phyloP scores from a whole-genome alignment of 768 basidiomycete species.

The Tylopilus rubrobrunneus region DNA sequence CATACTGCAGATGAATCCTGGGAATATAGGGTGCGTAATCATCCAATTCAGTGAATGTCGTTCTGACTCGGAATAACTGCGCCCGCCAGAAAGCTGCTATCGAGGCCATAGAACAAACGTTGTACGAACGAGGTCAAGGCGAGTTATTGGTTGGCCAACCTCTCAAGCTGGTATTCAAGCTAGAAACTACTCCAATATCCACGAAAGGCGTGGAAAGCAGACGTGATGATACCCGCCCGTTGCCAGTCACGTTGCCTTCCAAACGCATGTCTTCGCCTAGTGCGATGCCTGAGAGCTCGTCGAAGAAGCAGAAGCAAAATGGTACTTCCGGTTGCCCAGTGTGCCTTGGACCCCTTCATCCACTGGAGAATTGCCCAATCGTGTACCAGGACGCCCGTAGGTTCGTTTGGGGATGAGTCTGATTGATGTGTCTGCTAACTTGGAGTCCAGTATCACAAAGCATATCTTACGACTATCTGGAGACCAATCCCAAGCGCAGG shows the following conservation, averaged over 20 bases:
- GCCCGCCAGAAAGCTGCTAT: constrained; percentile 56
- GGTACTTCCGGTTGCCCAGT: constrained; percentile 38
- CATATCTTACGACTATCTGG: constrained; percentile 43
- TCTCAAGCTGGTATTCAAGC: constrained; percentile 46
- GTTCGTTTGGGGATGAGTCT: constrained; percentile 31
- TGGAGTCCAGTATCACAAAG: constrained; percentile 35
- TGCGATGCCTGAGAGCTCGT: constrained; percentile 18
- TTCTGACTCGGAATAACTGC: constrained; percentile 5
- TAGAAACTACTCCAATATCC: constrained; percentile 12
- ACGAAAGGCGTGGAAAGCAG: constrained; percentile 9
- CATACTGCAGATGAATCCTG: constrained; percentile 64
- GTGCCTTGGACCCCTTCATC: constrained; percentile 45
- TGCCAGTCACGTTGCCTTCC: constrained; percentile 18
- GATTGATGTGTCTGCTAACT: constrained; percentile 3
- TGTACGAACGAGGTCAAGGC: constrained; percentile 52
- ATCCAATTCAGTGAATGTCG: neutral
- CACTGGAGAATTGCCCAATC: constrained; percentile 53
- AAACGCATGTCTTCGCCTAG: constrained; percentile 37
- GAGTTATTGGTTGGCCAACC: constrained; percentile 62
- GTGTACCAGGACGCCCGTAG: constrained; percentile 50
- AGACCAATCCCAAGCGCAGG: constrained; percentile 34
- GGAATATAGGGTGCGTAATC: constrained; percentile 53
- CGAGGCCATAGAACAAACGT: constrained; percentile 61
- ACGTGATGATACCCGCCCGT: neutral
- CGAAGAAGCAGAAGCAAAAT: constrained; percentile 39